A percentile compares a stretch with the other conserved stretches of the same genome.
These are phyloP conservation scores for Noccaea caerulescens DNA, from an alignment of 345 rosid species.

Conservation along the genomic window DNA sequence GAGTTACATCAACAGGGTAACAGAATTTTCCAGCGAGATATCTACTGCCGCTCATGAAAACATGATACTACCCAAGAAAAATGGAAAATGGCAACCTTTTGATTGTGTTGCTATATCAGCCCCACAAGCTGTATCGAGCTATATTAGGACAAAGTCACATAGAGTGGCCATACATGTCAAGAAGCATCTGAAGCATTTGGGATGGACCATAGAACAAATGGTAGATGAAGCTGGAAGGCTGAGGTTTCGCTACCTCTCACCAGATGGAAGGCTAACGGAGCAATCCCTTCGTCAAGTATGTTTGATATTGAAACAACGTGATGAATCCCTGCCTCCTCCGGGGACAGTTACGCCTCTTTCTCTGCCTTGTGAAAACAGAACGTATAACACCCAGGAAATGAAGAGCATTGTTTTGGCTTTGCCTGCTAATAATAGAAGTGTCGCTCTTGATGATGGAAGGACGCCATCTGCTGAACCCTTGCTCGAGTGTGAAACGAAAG, in stretches of 20 bases:
- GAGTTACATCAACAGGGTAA: constrained; percentile 17
- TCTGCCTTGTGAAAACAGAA: constrained; percentile 18
- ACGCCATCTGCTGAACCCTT: constrained; percentile 18
- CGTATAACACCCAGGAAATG: constrained; percentile 4
- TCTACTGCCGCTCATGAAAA: constrained; percentile 14
- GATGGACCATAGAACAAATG: constrained; percentile 60
- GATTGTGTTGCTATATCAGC: constrained; percentile 55
- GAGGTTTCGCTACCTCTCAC: constrained; percentile 65
- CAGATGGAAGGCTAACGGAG: constrained; percentile 52
- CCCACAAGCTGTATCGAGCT: constrained; percentile 58
- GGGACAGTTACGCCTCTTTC: constrained; percentile 14
- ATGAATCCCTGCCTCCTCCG: neutral
- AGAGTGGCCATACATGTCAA: constrained; percentile 34
- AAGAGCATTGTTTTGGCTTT: constrained; percentile 35
- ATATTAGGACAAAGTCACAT: constrained; percentile 25
- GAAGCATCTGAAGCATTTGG: constrained; percentile 60
- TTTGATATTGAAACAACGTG: constrained; percentile 39
- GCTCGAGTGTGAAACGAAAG: constrained; percentile 14
- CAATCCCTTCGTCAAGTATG: constrained; percentile 63
- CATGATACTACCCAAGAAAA: constrained; percentile 2
- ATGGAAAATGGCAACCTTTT: constrained; percentile 51
- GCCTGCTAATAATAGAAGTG: constrained; percentile 26
- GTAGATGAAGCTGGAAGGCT: constrained; percentile 13
- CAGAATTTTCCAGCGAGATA: constrained; percentile 37
- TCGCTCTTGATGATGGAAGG: constrained; percentile 18